Base-by-base conservation (phyloP, 2,329 filamentous ascomycete species). In the Curvularia verruculosa region DNA sequence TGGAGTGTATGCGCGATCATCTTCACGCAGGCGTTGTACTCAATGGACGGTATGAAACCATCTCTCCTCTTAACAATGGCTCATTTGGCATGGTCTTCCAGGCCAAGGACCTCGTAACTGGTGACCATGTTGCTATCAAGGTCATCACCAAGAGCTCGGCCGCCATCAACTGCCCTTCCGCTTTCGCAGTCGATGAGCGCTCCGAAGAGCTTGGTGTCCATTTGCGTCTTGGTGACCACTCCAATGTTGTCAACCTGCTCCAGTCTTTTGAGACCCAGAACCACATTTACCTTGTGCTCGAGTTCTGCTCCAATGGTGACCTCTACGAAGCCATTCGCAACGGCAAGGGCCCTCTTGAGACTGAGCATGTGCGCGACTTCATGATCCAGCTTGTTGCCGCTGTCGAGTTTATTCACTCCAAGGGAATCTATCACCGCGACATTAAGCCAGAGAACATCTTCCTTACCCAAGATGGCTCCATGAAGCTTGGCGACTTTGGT, bases 401-500 rank as follows among this genome's bases (percentile, higher is more conserved):
- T 49, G 90, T 99, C 48, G 88, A 91, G 61, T 93, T 92, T 78
- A 92, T 96, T 79, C 95, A 99, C 77, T 84, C 85, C 62, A 93
- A 93, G 77, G 93, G 92, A 64, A 86, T 98, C 73, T 97, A 92
- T 77, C 95, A 99, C 75, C 91, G 95, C 60, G 95, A 99, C 78
- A 97, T 99, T 85, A 99, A 99, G 82, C 95, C 95, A 0, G 95
- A 99, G 84, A 99, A 99, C 82, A 96, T 99, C 77, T 98, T 99
- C 77, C 84, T 99, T 63, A 90, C 88, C 57, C 86, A 93, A 59
- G 86, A 89, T 66, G 94, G 94, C 52, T 85, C 89, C 37, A 90
- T 98, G 90, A 99, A 99, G 81, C 87, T 99, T 34, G 95, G 95
- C 71, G 95, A 99, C 78, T 96, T 98, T 75, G 95, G 95, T 52